Evolutionary conservation across 306 rosid genomes (phyloP).

Genomic region (Lathyrus aphaca): DNA sequence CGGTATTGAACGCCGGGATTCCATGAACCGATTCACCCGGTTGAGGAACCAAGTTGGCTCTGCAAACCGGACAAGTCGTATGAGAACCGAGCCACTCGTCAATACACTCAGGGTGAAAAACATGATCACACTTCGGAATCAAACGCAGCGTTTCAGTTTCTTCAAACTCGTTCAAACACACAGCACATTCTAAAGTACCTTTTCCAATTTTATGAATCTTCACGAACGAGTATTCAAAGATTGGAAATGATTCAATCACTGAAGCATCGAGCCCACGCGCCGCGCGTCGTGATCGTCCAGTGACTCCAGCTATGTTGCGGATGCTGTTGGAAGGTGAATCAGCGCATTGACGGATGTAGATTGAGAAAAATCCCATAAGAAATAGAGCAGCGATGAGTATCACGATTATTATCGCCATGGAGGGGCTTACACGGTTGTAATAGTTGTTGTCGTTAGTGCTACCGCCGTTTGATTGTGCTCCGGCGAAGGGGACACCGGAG

Average conservation of each 20-base stretch:
- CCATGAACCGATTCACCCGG: conserved; percentile 47
- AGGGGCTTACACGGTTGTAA: conserved; percentile 58
- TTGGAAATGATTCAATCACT: conserved; percentile 68
- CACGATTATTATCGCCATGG: conserved; percentile 74
- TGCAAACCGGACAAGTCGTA: conserved; percentile 90
- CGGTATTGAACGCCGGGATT: background rate
- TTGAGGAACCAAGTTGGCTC: conserved; percentile 69
- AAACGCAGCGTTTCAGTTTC: conserved; percentile 85
- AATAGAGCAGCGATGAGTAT: conserved; percentile 81
- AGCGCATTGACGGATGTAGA: conserved; percentile 83
- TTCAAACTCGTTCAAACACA: conserved; percentile 82
- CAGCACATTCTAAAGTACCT: conserved; percentile 84
- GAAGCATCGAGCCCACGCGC: conserved; percentile 65
- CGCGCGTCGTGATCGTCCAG: conserved; percentile 53
- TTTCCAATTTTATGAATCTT: conserved; percentile 74
- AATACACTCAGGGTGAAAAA: conserved; percentile 87
- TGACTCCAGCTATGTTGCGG: conserved; percentile 24
- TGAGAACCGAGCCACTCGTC: conserved; percentile 82
- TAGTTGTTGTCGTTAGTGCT: conserved; percentile 9
- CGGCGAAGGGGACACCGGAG: conserved; percentile 13
- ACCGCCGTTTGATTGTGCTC: conserved; percentile 33
- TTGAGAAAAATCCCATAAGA: conserved; percentile 82
- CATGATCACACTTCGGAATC: conserved; percentile 93
- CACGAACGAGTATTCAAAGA: conserved; percentile 62
- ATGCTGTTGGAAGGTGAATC: conserved; percentile 42